These are phyloP conservation scores for Blastomyces parvus DNA, from an alignment of 2,329 filamentous ascomycete genomes.

Conservation along the genomic window DNA sequence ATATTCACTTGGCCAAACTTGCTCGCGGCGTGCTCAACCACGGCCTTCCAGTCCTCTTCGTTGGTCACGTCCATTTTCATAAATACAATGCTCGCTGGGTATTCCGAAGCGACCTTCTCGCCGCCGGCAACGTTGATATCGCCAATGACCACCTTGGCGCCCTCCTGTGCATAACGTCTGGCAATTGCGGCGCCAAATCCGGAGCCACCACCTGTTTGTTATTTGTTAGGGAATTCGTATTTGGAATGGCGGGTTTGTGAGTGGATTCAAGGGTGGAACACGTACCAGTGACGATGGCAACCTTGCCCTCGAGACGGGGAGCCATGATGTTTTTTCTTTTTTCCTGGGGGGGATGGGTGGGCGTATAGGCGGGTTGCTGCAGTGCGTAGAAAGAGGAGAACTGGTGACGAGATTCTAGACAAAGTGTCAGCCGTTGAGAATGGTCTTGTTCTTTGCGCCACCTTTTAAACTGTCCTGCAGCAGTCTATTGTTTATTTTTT, in stretches of 20 bases:
- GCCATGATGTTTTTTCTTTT: slow-evolving; percentile 5
- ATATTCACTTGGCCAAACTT: slow-evolving; percentile 33
- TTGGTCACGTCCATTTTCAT: slow-evolving; percentile 30
- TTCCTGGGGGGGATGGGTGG: neutral
- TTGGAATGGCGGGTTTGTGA: neutral
- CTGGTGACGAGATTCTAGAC: neutral
- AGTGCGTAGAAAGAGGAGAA: neutral
- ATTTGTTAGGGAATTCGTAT: neutral
- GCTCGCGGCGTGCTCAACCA: slow-evolving; percentile 24
- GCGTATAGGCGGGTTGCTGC: neutral
- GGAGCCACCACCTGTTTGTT: slow-evolving; percentile 32
- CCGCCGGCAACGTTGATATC: slow-evolving; percentile 34
- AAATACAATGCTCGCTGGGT: slow-evolving; percentile 25
- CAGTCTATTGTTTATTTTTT: too few species aligned
- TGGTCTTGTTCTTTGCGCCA: neutral
- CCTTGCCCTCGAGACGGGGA: slow-evolving; percentile 35
- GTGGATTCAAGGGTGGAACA: neutral
- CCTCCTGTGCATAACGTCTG: slow-evolving; percentile 32
- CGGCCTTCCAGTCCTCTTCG: slow-evolving; percentile 26
- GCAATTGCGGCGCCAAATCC: slow-evolving; percentile 37
- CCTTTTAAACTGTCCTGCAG: neutral
- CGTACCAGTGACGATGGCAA: slow-evolving; percentile 39
- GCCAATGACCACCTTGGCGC: slow-evolving; percentile 34
- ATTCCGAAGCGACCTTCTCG: slow-evolving; percentile 24
- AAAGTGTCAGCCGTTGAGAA: neutral